A percentile compares a stretch with the other conserved stretches of the same genome.
Conservation (phyloP, 352 stramenopile species). For the Thalassiosira delicatula region DNA sequence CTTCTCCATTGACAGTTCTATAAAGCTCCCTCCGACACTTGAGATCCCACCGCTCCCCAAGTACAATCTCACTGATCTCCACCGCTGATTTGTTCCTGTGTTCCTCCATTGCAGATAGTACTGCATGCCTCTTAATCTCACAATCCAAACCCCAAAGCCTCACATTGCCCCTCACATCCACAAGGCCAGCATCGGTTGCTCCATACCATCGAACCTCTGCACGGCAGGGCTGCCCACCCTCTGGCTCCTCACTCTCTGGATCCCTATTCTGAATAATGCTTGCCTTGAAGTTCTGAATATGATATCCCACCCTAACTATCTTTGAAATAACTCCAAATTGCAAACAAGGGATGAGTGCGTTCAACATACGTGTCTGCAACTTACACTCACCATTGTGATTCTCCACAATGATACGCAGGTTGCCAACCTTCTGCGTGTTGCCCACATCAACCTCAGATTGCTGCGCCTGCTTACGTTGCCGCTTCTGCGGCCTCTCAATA, state of each 20-base stretch:
- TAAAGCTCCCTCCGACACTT: not conserved
- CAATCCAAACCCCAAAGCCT: not conserved
- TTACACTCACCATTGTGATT: slow-evolving; percentile 1
- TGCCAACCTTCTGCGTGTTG: slow-evolving; percentile 25
- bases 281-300: slow-evolving; percentile 12
- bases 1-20: not conserved
- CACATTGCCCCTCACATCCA: not conserved
- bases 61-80: not conserved
- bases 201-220: not conserved
- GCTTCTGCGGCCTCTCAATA: slow-evolving; percentile 19
- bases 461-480: not conserved
- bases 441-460: slow-evolving; percentile 10
- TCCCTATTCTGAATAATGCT: not conserved
- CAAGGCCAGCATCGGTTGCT: not conserved
- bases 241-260: not conserved
- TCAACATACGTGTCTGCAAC: not conserved
- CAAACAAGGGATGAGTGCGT: not conserved
- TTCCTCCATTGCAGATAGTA: not conserved
- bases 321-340: slow-evolving; percentile 15
- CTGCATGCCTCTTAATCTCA: not conserved
- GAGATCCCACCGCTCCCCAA: not conserved
- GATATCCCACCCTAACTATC: slow-evolving; percentile 21
- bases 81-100: not conserved
- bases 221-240: not conserved
- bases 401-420: slow-evolving; percentile 18